Conservation (phyloP, 1,284 basidiomycete genomes). For the Quambalaria eucalypti region DNA sequence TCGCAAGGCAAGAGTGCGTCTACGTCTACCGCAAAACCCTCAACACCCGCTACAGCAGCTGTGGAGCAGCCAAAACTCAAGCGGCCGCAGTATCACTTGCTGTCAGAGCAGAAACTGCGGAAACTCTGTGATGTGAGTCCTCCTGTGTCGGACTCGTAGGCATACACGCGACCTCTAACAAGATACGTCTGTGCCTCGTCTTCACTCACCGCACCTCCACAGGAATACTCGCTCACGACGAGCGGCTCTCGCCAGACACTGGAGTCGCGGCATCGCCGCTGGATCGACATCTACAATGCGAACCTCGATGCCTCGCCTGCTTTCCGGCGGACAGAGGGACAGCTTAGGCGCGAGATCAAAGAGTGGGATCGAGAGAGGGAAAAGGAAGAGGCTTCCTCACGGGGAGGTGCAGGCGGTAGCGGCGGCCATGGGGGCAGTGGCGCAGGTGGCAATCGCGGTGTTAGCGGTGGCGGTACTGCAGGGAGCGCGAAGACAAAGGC, state of each 20-base stretch:
- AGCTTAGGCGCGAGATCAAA: slow-evolving; percentile 21
- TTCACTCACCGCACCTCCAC: no score
- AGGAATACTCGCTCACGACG: slow-evolving; percentile 18
- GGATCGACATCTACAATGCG: slow-evolving; percentile 42
- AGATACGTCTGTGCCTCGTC: no score
- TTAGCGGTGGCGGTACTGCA: not conserved
- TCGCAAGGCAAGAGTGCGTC: not conserved
- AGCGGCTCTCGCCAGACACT: slow-evolving; percentile 24
- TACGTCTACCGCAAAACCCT: not conserved
- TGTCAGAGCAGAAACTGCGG: slow-evolving; percentile 28
- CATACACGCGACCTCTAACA: no score
- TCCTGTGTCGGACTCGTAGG: no score
- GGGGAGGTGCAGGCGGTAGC: not conserved
- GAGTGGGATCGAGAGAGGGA: slow-evolving; percentile 28
- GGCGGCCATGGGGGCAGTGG: not conserved
- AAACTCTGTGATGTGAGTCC: slow-evolving; percentile 25
- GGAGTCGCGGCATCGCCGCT: slow-evolving; percentile 36
- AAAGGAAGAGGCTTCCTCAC: slow-evolving; percentile 3
- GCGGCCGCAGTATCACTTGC: slow-evolving; percentile 33
- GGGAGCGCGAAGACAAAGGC: no score
- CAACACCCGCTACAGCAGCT: slow-evolving; percentile 1
- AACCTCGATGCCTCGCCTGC: slow-evolving; percentile 38
- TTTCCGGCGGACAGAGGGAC: slow-evolving; percentile 12
- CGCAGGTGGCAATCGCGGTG: not conserved
- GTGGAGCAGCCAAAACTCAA: slow-evolving; percentile 15